Base-by-base conservation (phyloP, 352 stramenopile genomes). In the Globisporangium irregulare region DNA sequence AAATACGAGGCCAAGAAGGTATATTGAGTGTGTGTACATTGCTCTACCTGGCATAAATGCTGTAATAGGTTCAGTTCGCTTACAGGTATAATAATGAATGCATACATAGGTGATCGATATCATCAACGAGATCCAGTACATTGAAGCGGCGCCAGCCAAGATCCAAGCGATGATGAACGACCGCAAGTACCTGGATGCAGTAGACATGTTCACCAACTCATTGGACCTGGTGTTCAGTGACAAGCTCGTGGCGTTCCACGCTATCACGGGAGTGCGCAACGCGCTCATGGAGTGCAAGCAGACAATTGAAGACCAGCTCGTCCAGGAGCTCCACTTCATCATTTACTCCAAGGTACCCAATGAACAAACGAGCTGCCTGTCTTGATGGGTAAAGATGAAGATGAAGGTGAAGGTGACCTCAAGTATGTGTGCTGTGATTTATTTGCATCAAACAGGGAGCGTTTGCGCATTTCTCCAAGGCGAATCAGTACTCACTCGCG, bases 251-350 rank as follows among this genome's bases (percentile, higher is more conserved):
- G 80, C 84, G 25, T 93, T 95, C 68, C 81, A 92, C 24, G 87
- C 85, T 12, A 92, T 89, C 59, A 90, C 84, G 14, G 78, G 78
- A 64, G 74, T 93, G 32, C 82, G 87, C 34, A 91, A 92, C 38
- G 74, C 86, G 18, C 73, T 95, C 59, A 93, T 95, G 82, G 87
- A 93, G 69, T 95, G 82, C 73, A 95, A 95, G 58, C 85, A 93
- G 74, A 75, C 79, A 1, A 93, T 95, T 50, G 84, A 93, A 71
- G 86, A 93, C 48, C 78, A 87, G 53, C 69, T 95, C 25, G 81
- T 93, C n/a, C 74, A 81, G 9, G 82, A 90, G 51, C 78, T 95
- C 10, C 79, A 93, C 58, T 74, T 78, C 64, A 71, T 88, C 32
- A 84, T 93, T 54, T 95, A 91, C 66, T 76, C 92, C 25, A 90